Conservation (phyloP, 2,329 filamentous ascomycete genomes). For the Aspergillus sp. region DNA sequence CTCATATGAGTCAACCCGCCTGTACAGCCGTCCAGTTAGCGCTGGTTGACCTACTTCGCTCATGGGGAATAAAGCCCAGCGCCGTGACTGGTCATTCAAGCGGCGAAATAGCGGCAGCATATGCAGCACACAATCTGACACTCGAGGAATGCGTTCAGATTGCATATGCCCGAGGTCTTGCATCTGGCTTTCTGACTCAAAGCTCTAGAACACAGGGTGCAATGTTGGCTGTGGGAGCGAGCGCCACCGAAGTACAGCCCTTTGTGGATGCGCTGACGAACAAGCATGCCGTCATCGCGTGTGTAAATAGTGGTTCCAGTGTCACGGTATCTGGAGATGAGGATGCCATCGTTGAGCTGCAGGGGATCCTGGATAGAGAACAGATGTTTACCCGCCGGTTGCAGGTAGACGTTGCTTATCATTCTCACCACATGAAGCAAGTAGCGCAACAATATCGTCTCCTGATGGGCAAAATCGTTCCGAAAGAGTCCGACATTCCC, state of each 20-base stretch:
- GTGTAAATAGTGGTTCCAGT: conserved; percentile 9
- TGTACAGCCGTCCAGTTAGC: conserved; percentile 47
- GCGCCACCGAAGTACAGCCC: neutral
- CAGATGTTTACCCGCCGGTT: conserved; percentile 16
- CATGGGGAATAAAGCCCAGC: conserved; percentile 43
- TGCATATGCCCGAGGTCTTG: conserved; percentile 10
- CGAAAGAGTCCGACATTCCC: neutral
- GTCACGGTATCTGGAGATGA: conserved; percentile 23
- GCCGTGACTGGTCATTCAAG: conserved; percentile 49
- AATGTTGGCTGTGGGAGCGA: conserved; percentile 11
- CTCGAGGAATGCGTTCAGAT: conserved; percentile 6
- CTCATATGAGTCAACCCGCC: neutral
- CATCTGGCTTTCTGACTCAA: neutral
- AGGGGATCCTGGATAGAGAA: conserved; percentile 19
- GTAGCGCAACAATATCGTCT: neutral
- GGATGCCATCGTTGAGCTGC: conserved; percentile 20
- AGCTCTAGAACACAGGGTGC: neutral
- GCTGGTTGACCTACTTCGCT: conserved; percentile 45
- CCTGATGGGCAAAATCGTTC: neutral
- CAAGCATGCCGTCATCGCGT: neutral
- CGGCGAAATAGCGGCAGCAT: conserved; percentile 52
- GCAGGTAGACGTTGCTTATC: conserved; percentile 20
- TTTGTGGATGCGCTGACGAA: neutral
- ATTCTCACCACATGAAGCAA: conserved; percentile 23
- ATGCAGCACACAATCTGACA: conserved; percentile 37